Evolutionary conservation across 1,139 yeast genomes (phyloP).

Genomic region (Saccharomyces hybrid): DNA sequence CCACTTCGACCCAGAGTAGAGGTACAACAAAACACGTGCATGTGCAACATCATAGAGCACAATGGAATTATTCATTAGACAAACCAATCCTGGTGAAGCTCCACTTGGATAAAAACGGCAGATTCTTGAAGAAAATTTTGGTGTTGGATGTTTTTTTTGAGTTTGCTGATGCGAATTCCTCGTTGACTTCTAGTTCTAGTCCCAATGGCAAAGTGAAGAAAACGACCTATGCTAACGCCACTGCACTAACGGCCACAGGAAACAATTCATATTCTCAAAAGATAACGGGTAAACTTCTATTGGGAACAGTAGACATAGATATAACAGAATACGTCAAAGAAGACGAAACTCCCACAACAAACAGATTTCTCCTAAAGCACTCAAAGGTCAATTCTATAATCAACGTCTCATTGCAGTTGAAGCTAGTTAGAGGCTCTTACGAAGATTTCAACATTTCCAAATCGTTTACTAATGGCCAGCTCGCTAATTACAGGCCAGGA

Average conservation of each 20-base stretch:
- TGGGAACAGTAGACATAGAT: constrained; percentile 66
- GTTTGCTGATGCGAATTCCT: constrained; percentile 12
- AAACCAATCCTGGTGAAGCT: constrained; percentile 36
- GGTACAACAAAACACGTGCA: constrained; percentile 28
- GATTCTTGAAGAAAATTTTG: constrained; percentile 33
- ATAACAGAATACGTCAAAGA: constrained; percentile 64
- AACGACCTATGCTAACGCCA: constrained; percentile 4
- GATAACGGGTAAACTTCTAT: constrained; percentile 34
- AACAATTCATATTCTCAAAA: constrained; percentile 19
- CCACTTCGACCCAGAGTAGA: constrained; percentile 1
- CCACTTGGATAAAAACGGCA: constrained; percentile 34
- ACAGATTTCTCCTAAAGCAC: constrained; percentile 62
- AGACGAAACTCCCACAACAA: constrained; percentile 41
- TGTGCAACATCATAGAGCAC: constrained; percentile 43
- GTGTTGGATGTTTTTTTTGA: constrained; percentile 35
- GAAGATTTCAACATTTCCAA: constrained; percentile 23
- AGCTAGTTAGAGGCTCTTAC: constrained; percentile 39
- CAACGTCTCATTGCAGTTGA: constrained; percentile 42
- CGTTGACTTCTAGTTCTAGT: neutral
- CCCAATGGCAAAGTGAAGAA: constrained; percentile 3
- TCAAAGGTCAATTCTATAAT: constrained; percentile 79
- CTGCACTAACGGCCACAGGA: constrained; percentile 2
- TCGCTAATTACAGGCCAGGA: constrained; percentile 21
- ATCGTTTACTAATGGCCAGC: constrained; percentile 15
- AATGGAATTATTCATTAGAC: constrained; percentile 39